Evolutionary conservation across 2,329 filamentous ascomycete species (phyloP).

Genomic region (Sclerotinia sclerotiorum): DNA sequence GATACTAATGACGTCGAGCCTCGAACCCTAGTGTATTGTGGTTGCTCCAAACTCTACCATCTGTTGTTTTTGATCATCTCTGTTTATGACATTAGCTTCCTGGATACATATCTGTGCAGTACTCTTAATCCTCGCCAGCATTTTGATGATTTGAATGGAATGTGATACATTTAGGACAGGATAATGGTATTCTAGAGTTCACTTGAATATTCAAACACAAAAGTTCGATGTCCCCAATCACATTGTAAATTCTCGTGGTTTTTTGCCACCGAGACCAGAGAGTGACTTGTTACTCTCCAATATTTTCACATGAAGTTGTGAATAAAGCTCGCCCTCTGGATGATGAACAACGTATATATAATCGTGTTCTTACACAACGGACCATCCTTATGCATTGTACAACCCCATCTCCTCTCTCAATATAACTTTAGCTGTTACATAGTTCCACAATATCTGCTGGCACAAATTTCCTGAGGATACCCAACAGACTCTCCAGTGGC

Average conservation of each 20-base stretch:
- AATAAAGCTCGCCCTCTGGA: neutral
- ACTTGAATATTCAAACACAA: no score
- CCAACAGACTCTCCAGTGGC: constrained; percentile 27
- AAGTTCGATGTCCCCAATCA: neutral
- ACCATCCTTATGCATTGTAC: neutral
- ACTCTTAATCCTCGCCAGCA: neutral
- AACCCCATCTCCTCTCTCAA: no score
- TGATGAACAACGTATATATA: neutral
- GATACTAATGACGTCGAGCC: no score
- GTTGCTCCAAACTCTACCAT: no score
- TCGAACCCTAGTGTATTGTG: no score
- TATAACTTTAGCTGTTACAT: constrained; percentile 14
- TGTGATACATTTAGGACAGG: no score
- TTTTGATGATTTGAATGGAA: neutral
- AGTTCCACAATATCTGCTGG: constrained; percentile 30
- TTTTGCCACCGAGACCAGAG: neutral
- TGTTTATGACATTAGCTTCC: no score
- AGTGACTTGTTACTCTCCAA: neutral
- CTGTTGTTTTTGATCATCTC: no score
- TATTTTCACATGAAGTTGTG: neutral
- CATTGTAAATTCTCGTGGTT: neutral
- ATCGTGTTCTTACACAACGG: neutral
- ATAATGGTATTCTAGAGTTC: neutral
- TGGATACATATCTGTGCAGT: no score
- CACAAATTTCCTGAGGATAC: constrained; percentile 30